These are phyloP conservation scores for Schizosaccharomyces versatilis DNA, from an alignment of 1,139 yeast genomes.

Conservation along the genomic window DNA sequence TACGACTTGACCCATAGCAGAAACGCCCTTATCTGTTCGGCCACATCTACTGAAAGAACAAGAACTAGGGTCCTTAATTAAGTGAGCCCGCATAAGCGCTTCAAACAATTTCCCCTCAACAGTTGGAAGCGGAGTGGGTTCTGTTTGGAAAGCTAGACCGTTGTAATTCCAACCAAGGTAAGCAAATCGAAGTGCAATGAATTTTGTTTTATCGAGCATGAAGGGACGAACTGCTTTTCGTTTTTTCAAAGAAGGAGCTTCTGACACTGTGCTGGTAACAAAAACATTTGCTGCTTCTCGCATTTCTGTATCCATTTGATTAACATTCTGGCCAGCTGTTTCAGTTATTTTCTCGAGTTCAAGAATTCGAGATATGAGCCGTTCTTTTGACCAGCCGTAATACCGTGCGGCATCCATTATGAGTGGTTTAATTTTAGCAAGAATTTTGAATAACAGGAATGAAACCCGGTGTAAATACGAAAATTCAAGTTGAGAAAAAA, in stretches of 20 bases:
- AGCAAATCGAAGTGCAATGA: slow-evolving; percentile 61
- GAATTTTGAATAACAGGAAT: neutral
- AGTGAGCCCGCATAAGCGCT: slow-evolving; percentile 44
- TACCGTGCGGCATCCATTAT: neutral
- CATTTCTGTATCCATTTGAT: neutral
- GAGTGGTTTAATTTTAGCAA: neutral
- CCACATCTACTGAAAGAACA: slow-evolving; percentile 79
- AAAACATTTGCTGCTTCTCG: neutral
- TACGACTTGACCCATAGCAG: slow-evolving; percentile 90
- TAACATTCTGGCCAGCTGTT: neutral
- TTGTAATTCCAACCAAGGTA: slow-evolving; percentile 86
- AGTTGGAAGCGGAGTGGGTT: slow-evolving; percentile 60
- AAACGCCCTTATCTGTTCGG: slow-evolving; percentile 86
- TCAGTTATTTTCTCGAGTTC: neutral
- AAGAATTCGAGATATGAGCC: neutral
- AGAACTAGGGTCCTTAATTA: slow-evolving; percentile 31
- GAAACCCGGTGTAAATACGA: too few relatives aligned
- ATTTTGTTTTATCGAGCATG: neutral
- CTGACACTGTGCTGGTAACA: neutral
- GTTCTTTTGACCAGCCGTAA: neutral
- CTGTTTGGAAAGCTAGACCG: slow-evolving; percentile 66
- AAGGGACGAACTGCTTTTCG: neutral
- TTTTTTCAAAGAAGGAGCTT: neutral
- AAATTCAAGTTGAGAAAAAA: too few relatives aligned
- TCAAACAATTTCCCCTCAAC: slow-evolving; percentile 58